Conservation (phyloP, 192 early-diverging fungal genomes). For the Entrophospora sp. region DNA sequence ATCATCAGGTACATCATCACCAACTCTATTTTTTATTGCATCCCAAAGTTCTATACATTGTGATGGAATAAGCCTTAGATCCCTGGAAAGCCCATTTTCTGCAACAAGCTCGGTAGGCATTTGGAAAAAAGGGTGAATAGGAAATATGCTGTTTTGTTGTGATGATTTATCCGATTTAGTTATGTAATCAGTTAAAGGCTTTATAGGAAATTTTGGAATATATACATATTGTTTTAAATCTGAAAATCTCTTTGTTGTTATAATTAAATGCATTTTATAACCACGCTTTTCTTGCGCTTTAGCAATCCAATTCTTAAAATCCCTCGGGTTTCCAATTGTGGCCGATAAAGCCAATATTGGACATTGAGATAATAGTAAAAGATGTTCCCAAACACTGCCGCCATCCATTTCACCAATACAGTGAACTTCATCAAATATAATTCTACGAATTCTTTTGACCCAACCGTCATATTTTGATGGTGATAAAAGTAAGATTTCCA, state of each 20-base stretch:
- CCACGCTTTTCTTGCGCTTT: conserved; percentile 15
- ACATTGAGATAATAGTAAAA: conserved; percentile 26
- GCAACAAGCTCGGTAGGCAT: conserved; percentile 14
- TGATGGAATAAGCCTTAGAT: conserved; percentile 24
- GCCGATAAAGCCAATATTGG: conserved; percentile 38
- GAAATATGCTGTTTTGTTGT: conserved; percentile 4
- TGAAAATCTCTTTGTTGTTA: conserved; percentile 30
- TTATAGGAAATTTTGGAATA: conserved; percentile 18
- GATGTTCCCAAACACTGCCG: conserved; percentile 34
- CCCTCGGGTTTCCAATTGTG: conserved; percentile 29
- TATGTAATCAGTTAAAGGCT: background rate
- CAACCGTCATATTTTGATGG: conserved; percentile 17
- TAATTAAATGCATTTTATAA: conserved; percentile 21
- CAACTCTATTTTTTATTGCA: conserved; percentile 13
- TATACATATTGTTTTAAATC: conserved; percentile 33
- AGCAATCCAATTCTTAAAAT: conserved; percentile 26
- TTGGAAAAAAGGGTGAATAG: conserved; percentile 29
- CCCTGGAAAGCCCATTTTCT: conserved; percentile 22
- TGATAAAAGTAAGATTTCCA: conserved; percentile 28
- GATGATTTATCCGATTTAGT: background rate
- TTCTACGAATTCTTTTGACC: conserved; percentile 26
- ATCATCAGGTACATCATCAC: background rate
- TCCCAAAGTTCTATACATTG: conserved; percentile 31
- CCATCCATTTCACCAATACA: conserved; percentile 25
- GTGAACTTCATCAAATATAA: conserved; percentile 42